Evolutionary conservation across 2,329 filamentous ascomycete genomes (phyloP).

Genomic region (Colletotrichum sp.): DNA sequence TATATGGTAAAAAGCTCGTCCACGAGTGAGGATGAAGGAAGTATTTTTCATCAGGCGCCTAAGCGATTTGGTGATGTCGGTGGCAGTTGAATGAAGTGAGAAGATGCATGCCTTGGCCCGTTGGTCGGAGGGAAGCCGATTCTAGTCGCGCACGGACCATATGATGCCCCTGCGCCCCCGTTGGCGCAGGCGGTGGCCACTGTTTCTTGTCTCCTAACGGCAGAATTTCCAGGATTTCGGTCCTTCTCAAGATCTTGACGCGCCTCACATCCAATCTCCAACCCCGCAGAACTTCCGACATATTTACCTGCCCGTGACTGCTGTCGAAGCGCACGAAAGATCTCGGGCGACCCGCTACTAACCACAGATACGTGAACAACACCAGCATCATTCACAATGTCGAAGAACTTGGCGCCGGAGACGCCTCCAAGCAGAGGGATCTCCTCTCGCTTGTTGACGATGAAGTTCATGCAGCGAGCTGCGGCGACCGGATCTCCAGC

Average conservation of each 20-base stretch:
- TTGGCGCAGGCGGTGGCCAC: neutral
- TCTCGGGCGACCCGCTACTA: neutral
- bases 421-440: constrained; percentile 64
- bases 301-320: neutral
- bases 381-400: constrained; percentile 21
- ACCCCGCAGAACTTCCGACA: neutral
- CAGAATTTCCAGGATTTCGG: constrained; percentile 18
- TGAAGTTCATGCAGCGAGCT: constrained; percentile 98
- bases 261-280: neutral
- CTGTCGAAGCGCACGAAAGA: neutral
- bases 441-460: constrained; percentile 87
- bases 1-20: neutral
- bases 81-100: neutral
- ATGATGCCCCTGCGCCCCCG: too few species aligned
- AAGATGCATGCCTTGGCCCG: neutral
- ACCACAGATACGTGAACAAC: neutral
- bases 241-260: neutral
- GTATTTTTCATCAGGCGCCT: neutral
- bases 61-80: neutral
- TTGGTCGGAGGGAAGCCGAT: neutral
- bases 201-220: neutral
- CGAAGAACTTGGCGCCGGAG: constrained; percentile 47
- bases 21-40: neutral
- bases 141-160: neutral
- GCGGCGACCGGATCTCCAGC: constrained; percentile 61